These are phyloP conservation scores for Casaregolazyma lundiana DNA, from an alignment of 1,139 yeast species.

Conservation along the genomic window DNA sequence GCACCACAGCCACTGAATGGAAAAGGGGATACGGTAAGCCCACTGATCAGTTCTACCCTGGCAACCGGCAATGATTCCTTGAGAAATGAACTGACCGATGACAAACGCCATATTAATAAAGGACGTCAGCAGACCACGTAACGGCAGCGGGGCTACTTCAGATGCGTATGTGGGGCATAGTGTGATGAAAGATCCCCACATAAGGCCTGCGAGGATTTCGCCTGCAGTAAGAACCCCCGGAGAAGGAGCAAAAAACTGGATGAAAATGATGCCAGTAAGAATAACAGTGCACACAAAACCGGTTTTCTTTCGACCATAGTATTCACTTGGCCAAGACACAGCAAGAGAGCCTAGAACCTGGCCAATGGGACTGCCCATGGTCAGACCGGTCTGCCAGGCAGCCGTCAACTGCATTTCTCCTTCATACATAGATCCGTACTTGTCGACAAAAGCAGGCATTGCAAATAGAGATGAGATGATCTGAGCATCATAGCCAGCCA, in stretches of 20 bases:
- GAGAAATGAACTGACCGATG: slow-evolving; percentile 41
- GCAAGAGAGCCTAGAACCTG: slow-evolving; percentile 24
- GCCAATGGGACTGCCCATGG: slow-evolving; percentile 27
- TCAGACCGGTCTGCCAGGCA: slow-evolving; percentile 26
- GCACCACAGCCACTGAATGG: slow-evolving; percentile 33
- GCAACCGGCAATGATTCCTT: slow-evolving; percentile 41
- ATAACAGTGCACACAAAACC: slow-evolving; percentile 31
- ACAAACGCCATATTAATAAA: slow-evolving; percentile 44
- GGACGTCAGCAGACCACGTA: slow-evolving; percentile 42
- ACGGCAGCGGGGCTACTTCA: slow-evolving; percentile 43
- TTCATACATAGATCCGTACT: slow-evolving; percentile 37
- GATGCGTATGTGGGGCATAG: slow-evolving; percentile 44
- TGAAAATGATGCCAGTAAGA: slow-evolving; percentile 36
- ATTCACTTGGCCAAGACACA: slow-evolving; percentile 35
- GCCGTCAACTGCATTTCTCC: slow-evolving; percentile 39
- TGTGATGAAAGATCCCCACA: slow-evolving; percentile 46
- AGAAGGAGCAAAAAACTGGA: slow-evolving; percentile 42
- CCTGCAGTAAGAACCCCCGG: slow-evolving; percentile 39
- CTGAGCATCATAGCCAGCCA: slow-evolving; percentile 47
- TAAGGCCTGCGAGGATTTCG: slow-evolving; percentile 42
- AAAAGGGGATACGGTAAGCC: slow-evolving; percentile 34
- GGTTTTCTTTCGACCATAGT: slow-evolving; percentile 46
- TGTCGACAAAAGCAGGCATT: slow-evolving; percentile 38
- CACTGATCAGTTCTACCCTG: slow-evolving; percentile 48
- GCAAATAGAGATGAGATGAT: slow-evolving; percentile 42